Conservation (phyloP, 352 stramenopile genomes). For the Aphanomyces invadans region DNA sequence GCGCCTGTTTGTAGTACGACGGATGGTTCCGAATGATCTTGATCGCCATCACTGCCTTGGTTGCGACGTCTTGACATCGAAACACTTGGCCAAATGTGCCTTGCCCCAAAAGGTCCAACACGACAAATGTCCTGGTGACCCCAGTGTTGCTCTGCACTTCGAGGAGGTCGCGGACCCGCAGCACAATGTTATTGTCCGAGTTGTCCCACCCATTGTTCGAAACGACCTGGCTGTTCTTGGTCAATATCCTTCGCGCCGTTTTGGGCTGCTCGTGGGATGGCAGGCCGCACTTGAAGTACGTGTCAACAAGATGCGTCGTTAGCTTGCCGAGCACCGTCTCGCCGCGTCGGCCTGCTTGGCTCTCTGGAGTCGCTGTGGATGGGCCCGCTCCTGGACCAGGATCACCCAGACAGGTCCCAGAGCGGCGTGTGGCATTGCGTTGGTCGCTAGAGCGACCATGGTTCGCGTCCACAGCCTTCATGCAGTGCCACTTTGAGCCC, state of each 20-base stretch:
- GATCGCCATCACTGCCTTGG: constrained; percentile 64
- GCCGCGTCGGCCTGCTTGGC: background rate
- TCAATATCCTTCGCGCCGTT: constrained; percentile 30
- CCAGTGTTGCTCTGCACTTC: constrained; percentile 20
- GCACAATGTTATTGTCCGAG: constrained; percentile 43
- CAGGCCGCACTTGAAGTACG: constrained; percentile 28
- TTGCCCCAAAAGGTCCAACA: constrained; percentile 90
- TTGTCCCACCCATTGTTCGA: constrained; percentile 42
- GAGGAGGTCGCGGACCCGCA: constrained; percentile 37
- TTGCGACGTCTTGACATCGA: constrained; percentile 52
- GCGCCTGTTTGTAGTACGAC: constrained; percentile 34
- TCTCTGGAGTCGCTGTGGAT: no score
- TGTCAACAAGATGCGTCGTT: constrained; percentile 30
- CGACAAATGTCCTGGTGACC: constrained; percentile 53
- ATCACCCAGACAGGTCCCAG: no score
- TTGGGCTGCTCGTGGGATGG: constrained; percentile 9
- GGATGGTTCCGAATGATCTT: constrained; percentile 37
- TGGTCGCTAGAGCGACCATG: background rate
- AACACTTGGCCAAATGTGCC: constrained; percentile 93
- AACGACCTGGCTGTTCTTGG: constrained; percentile 35
- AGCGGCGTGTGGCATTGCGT: no score
- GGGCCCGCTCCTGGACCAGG: no score
- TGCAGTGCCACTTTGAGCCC: background rate
- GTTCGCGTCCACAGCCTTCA: background rate
- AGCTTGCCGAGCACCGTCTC: constrained; percentile 26